These are phyloP conservation scores for Pythium myriotylum DNA, from an alignment of 352 stramenopile genomes.

Conservation along the genomic window DNA sequence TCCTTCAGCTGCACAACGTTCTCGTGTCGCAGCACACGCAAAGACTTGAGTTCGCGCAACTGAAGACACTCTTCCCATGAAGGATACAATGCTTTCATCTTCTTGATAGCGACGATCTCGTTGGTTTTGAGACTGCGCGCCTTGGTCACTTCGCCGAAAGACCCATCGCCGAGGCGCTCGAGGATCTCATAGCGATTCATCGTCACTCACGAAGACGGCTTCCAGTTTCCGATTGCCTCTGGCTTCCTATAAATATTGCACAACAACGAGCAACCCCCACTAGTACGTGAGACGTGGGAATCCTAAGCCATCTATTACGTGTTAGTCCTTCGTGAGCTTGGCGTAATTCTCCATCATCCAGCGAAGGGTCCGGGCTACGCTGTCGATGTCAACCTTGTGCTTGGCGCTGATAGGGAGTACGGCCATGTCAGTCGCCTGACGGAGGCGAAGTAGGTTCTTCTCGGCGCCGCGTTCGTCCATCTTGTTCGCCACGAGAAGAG, in stretches of 20 bases:
- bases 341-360: slow-evolving; percentile 53
- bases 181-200: slow-evolving; percentile 94
- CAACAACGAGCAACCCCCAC: neutral
- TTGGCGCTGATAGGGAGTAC: slow-evolving; percentile 84
- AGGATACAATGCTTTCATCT: slow-evolving; percentile 79
- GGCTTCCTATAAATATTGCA: neutral
- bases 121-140: slow-evolving; percentile 90
- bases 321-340: slow-evolving; percentile 48
- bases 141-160: slow-evolving; percentile 93
- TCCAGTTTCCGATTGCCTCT: too few species aligned
- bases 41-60: slow-evolving; percentile 77
- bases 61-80: slow-evolving; percentile 86
- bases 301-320: neutral
- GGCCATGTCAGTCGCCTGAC: slow-evolving; percentile 69
- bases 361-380: slow-evolving; percentile 66
- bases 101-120: slow-evolving; percentile 90
- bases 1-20: slow-evolving; percentile 89
- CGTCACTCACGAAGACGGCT: neutral
- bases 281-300: neutral
- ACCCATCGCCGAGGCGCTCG: slow-evolving; percentile 91
- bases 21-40: slow-evolving; percentile 73
- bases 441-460: slow-evolving; percentile 74
- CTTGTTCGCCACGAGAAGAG: slow-evolving; percentile 89
- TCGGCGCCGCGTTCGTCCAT: slow-evolving; percentile 88
- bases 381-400: slow-evolving; percentile 88